phyloP scores from a whole-genome alignment of 805 yeast genomes.

The Metschnikowia aberdeeniae region DNA sequence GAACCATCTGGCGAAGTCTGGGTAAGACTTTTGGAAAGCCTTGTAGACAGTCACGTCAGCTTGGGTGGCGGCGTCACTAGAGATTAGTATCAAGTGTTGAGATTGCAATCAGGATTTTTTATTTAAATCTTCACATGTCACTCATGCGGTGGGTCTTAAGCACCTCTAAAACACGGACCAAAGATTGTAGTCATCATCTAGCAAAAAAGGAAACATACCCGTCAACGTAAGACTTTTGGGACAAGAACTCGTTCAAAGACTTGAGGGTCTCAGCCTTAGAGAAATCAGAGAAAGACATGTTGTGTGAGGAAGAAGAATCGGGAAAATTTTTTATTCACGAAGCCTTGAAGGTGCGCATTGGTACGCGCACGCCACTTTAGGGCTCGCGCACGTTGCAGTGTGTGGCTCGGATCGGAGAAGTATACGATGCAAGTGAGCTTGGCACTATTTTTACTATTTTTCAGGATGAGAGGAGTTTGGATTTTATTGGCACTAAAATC shows the following conservation, averaged over 20 bases:
- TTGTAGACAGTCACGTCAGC: conserved; percentile 93
- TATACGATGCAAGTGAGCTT: background rate
- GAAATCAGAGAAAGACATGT: conserved; percentile 79
- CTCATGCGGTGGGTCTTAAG: conserved; percentile 94
- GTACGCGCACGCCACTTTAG: conserved; percentile 14
- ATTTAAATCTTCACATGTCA: conserved; percentile 51
- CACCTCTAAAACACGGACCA: conserved; percentile 99
- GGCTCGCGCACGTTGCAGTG: conserved; percentile 1
- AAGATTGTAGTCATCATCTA: conserved; percentile 64
- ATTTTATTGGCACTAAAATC: no score
- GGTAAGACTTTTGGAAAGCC: conserved; percentile 89
- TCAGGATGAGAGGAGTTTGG: no score
- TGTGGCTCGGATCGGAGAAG: background rate
- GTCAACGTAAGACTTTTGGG: conserved; percentile 90
- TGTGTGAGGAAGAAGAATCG: conserved; percentile 9
- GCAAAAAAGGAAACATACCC: conserved; percentile 62
- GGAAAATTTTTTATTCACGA: conserved; percentile 10
- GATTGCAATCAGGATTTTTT: conserved; percentile 17
- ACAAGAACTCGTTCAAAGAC: conserved; percentile 79
- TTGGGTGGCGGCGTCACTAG: conserved; percentile 83
- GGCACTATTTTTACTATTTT: no score
- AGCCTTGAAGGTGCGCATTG: conserved; percentile 3
- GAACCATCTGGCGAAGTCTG: conserved; percentile 97
- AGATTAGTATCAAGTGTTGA: conserved; percentile 22
- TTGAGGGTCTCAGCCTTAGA: conserved; percentile 61